These are phyloP conservation scores for Haberlea rhodopensis DNA, from an alignment of 257 asterid species.

Conservation along the genomic window DNA sequence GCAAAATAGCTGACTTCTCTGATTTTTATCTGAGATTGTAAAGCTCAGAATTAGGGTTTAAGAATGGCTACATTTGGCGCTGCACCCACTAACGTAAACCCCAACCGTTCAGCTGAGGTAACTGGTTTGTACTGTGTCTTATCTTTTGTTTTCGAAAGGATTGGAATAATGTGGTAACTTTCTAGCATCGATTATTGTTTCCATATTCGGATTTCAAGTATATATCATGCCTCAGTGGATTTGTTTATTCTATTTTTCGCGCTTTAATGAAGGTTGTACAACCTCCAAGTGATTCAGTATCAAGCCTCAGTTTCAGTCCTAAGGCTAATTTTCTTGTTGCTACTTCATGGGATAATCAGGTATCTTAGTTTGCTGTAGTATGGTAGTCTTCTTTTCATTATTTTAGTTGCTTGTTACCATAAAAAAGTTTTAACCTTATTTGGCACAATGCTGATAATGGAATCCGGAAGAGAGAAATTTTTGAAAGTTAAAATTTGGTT, in stretches of 20 bases:
- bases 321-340: constrained; percentile 77
- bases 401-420: not conserved
- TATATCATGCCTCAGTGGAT: not conserved
- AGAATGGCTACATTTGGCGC: constrained; percentile 68
- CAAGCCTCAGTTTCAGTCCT: constrained; percentile 87
- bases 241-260: not conserved
- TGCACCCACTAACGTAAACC: constrained; percentile 48
- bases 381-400: not conserved
- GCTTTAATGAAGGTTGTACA: constrained; percentile 49
- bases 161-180: not conserved
- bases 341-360: constrained; percentile 98
- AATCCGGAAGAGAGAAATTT: not conserved
- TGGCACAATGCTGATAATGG: not conserved
- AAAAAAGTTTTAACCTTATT: not conserved
- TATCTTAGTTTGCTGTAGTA: constrained; percentile 19
- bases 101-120: constrained; percentile 85
- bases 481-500: not conserved
- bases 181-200: not conserved
- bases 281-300: constrained; percentile 80
- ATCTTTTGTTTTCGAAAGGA: not conserved
- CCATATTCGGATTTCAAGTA: not conserved
- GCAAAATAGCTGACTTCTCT: no score
- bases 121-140: constrained; percentile 9
- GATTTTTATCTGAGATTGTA: no score
- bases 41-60: constrained; percentile 32